Evolutionary conservation across 2,329 filamentous ascomycete genomes (phyloP).

Genomic region (Fusarium brachygibbosum): DNA sequence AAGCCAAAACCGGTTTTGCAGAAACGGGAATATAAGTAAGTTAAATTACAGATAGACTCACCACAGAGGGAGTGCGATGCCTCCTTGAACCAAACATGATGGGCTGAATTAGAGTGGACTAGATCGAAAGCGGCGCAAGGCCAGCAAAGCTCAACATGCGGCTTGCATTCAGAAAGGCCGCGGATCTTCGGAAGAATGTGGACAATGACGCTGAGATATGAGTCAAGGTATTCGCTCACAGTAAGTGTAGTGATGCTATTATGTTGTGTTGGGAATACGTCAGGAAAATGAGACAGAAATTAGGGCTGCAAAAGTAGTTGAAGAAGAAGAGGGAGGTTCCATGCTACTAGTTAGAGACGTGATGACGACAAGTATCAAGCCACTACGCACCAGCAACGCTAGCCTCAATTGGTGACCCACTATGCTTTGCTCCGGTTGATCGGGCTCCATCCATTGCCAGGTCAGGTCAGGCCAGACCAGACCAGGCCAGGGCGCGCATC

Average conservation of each 20-base stretch:
- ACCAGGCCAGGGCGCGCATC: neutral
- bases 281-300: constrained; percentile 23
- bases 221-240: constrained; percentile 20
- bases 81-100: constrained; percentile 67
- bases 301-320: constrained; percentile 30
- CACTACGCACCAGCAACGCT: constrained; percentile 37
- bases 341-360: constrained; percentile 21
- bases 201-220: constrained; percentile 25
- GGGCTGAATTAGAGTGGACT: constrained; percentile 24
- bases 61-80: constrained; percentile 63
- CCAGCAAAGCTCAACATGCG: constrained; percentile 36
- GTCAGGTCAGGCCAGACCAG: too few relatives aligned
- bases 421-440: constrained; percentile 19
- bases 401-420: constrained; percentile 35
- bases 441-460: neutral
- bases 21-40: constrained; percentile 17
- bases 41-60: constrained; percentile 54
- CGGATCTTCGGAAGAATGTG: constrained; percentile 14
- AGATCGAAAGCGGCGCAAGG: constrained; percentile 43
- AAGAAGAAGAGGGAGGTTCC: constrained; percentile 34
- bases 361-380: constrained; percentile 50
- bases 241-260: constrained; percentile 17
- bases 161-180: constrained; percentile 40
- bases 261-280: constrained; percentile 2
- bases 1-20: constrained; percentile 44